Percentiles rank a stretch among this genome's conserved stretches.
Evolutionary conservation across 148 eudicot species (phyloP).

Genomic region (Rhododendron molle): DNA sequence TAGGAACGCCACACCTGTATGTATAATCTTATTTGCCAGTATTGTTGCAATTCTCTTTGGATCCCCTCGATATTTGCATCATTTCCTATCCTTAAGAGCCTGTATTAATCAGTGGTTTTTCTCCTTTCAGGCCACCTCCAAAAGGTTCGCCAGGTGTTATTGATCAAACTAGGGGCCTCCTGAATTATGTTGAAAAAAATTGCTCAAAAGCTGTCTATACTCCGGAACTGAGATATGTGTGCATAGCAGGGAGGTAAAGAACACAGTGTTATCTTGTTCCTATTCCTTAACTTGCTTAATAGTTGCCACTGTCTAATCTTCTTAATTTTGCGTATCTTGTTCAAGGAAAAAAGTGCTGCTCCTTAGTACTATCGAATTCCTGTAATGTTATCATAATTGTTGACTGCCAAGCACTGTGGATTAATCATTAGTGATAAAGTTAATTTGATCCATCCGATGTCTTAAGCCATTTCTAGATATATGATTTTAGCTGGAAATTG

Average conservation of each 20-base stretch:
- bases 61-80: neutral
- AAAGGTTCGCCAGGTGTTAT: constrained; percentile 79
- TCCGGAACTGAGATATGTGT: constrained; percentile 70
- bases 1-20: constrained; percentile 88
- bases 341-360: neutral
- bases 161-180: constrained; percentile 96
- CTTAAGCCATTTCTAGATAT: neutral
- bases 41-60: neutral
- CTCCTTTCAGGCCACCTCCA: constrained; percentile 67
- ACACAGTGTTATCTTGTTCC: neutral
- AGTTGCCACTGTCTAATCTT: neutral
- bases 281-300: neutral
- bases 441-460: neutral
- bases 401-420: neutral
- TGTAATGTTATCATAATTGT: neutral
- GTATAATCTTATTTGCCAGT: constrained; percentile 14
- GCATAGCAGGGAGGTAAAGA: constrained; percentile 79
- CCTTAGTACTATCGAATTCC: neutral
- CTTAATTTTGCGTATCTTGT: neutral
- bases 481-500: neutral
- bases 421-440: neutral
- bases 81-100: neutral
- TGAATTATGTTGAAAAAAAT: constrained; percentile 69
- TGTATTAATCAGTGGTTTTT: neutral
- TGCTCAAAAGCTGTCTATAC: constrained; percentile 82